Base-by-base conservation (phyloP, 1,139 yeast species). In the Saccharomyces pastorianus region DNA sequence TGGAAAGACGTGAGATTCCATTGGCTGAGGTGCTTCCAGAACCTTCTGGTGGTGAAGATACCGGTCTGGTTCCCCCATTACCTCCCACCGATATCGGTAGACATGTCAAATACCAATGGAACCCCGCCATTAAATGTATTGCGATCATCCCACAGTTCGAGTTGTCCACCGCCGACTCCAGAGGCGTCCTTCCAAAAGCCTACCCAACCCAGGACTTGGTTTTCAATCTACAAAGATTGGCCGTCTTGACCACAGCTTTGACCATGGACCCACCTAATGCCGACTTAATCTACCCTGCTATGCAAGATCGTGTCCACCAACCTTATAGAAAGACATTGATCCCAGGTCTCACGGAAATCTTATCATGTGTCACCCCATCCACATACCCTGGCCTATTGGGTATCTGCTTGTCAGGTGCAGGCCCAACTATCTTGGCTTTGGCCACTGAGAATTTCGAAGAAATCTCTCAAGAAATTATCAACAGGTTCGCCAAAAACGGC, bases 291-390 rank as follows among this genome's bases (percentile, higher is more conserved):
- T 90, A 85, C 71, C 87, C 93, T 57, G 90, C 98, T 28, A 93
- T 93, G 99, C 96, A 89, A 73, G 99, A 93, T 71, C 86, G 87
- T 66, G 80, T 93, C 51, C 99, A 93, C 73, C 99, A 93, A 72
- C 97, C 97, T 8, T 93, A 91, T 77, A 81, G 99, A 66, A 84
- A 89, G 67, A 84, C 84, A 13, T 78, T 93, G 65, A 88, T 93
- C 56, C 99, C 99, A 2, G 99, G 99, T 0, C 78, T 93, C 56
- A 78, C 85, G 6, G 89, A 88, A 59, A 90, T 93, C 47, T 78
- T 93, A 63, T 75, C 82, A n/a, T 78, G 86, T 14, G 84, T 91
- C 53, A 88, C 95, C 0, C 98, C 98, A 38, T 77, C 80, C 44
- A 76, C 88, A 4, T 88, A 88, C 68, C 85, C 85, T 0, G 97